Base-by-base conservation (phyloP, 1,284 basidiomycete species). In the Kwoniella shivajii region DNA sequence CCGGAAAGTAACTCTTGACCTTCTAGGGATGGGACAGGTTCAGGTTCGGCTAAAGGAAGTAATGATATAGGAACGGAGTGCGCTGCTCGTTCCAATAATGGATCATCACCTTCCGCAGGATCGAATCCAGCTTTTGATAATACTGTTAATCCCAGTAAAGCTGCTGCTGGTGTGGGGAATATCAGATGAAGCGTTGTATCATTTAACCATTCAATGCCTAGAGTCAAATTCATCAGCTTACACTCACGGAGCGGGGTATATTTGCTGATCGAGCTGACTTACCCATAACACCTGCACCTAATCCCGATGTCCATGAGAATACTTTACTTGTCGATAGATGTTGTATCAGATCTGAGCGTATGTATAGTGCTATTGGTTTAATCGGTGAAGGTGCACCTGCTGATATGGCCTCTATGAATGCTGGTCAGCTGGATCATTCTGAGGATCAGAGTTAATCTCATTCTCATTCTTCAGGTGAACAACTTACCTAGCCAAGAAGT, bases 161-260 rank as follows among this genome's bases (percentile, higher is more conserved):
- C 60, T 1, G 68, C 64, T 0, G 68, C 60, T 4, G 73, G 56
- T 11, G 66, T 61, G n/a, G 63, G 61, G 56, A 76, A 76, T 27
- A 76, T 57, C 34, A 76, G 63, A 13, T 70, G 54, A 6, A 76
- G 65, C 0, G 72, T 72, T 2, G 69, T 63, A 60, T 76, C 74
- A 60, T 76, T 76, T 9, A 76, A 64, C 74, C 74, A 76, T 64
- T 76, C 74, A 51, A 76, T 75, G 18, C 73, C 73, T 74, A 49
- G 37, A 36, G 14, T 20, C 11, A 45, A 11, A 41, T 6, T 13
- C 20, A 29, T 16, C 13, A 16, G 42, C 22, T 4, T 9, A 44
- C 18, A 18, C 36, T 33, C 36, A 26, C 24, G 27, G 20, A 43
- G n/a, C n/a, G n/a, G n/a, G n/a, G n/a, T n/a, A n/a, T n/a, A n/a